Evolutionary conservation across 257 asterid species (phyloP), one percentile per base, ranked within the genome.

Genomic region (Solanum appendiculatum): DNA sequence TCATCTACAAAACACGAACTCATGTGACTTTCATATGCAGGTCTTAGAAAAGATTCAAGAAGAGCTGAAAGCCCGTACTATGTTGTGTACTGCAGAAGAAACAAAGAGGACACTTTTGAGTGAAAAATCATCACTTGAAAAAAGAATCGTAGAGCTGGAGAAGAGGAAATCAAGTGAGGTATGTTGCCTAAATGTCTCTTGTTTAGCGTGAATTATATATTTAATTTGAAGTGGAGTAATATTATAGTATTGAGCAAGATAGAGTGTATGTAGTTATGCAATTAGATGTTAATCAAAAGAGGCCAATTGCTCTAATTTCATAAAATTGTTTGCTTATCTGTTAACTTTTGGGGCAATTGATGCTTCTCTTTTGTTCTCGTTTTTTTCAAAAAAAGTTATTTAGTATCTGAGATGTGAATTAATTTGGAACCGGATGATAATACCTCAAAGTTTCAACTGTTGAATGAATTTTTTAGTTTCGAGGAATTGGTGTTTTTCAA

Each of bases 121-220:
- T 87, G 98, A 97, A 89, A 97, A 93, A 87, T 85, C 86, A 86
- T 91, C 93, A 64, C 91, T 94, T 40, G 96, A 92, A 86, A 97
- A 93, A 86, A 93, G 86, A 90, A 85, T 95, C 81, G 86, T 88
- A 39, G 92, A 93, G 86, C 93, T 95, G 70, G 96, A 95, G 85
- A 94, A 88, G 92, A 94, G 90, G 88, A 91, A 90, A 80, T 58
- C 80, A 23, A 94, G 92, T 83, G 98, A 95, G 93, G 99, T 93
- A 83, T 63, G 37, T 72, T 39, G 16, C 81, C 3, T 44, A 44
- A 44, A 9, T 10, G 15, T 3, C 42, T 39, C 42, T 39, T 39
- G 10, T 39, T 39, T 39, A 39, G 10, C 42, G 10, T 39, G 7
- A 7, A 39, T 39, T 39, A 5, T 39, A 39, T 39, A 39, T 39